Evolutionary conservation across 352 stramenopile species (phyloP), one percentile per base, ranked within the genome.

Genomic region (Phytophthora capsici): DNA sequence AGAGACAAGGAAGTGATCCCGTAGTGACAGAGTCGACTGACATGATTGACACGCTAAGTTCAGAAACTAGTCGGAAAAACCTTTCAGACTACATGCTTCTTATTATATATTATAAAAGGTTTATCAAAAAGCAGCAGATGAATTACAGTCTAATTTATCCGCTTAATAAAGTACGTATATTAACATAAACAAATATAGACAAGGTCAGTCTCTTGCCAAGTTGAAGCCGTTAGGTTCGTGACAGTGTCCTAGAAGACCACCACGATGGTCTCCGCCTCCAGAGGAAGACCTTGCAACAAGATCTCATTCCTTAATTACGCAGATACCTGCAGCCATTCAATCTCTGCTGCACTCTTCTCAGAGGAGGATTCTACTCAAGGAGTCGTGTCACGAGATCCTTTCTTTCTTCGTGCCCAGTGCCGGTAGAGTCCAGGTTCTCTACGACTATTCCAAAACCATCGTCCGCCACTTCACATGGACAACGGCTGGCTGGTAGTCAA

Each of bases 171-270:
- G n/a, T n/a, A n/a, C n/a, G n/a, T n/a, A n/a, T n/a, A n/a, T n/a
- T n/a, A n/a, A n/a, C n/a, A n/a, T 47, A 36, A 23, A 59, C 25
- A 50, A 10, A 45, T 41, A 16, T 40, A 7, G 20, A 52, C 16
- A 10, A 20, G 4, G 12, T 53, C 59, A 28, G 16, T 40, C 50
- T 37, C 40, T 63, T 25, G 19, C 20, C 32, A 23, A 62, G 19
- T 67, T 67, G 51, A 67, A 67, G 58, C 50, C 32, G 47, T 65
- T 65, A 65, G 34, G 17, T 64, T 49, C 56, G 17, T n/a, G 48
- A 40, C 38, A 53, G 25, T 52, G 47, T 59, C 55, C 20, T 48
- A 20, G 10, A n/a, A 53, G 59, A 50, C 41, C 50, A 62, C 48
- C 40, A 58, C 46, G 46, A 58, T 50, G 46, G 10, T 45, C 38